Evolutionary conservation across 495 filamentous ascomycete genomes (phyloP), one percentile per base, ranked within the genome.

Genomic region (Trichoderma virens): DNA sequence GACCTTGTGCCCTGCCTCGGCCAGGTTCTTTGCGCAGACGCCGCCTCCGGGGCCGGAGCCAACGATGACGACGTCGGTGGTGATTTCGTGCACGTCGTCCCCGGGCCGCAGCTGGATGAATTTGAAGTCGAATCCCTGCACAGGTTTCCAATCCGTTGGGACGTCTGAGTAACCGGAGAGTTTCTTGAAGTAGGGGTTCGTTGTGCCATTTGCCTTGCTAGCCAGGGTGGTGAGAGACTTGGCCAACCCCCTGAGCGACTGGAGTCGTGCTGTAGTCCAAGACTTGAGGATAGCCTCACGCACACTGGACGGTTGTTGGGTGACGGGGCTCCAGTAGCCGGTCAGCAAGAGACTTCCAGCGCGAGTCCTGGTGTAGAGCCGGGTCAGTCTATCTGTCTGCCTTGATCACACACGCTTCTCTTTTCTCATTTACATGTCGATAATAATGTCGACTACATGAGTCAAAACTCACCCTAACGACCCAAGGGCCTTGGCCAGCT

Each of bases 41-140:
- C 80, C 90, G n/a, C 90, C 92, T 60, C 93, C 93, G 68, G 90
- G 93, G 20, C 93, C 93, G 61, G 89, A 92, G 2, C 93, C 93
- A 6, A 97, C 82, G 65, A 97, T 85, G 18, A 95, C 86, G 1
- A 95, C 86, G 71, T 97, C 93, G 4, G 87, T 87, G 43, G 93
- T 86, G 61, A 96, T 70, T 0, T 77, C 82, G 63, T 67, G 74
- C n/a, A 66, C 68, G 25, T 71, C 70, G n/a, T 63, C n/a, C 28
- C 64, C 64, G 7, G 70, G 31, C 2, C 67, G 70, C 56, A 81
- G 77, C 64, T 87, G 80, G 56, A 86, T 65, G 65, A 87, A 88
- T 0, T 74, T 65, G 61, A 73, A 81, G 56, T 75, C 73, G 23
- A 74, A 74, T 2, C 80, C 76, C 41, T 83, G 75, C 11, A 78